A percentile compares a stretch with the other conserved stretches of the same genome.
phyloP scores from a whole-genome alignment of 2,329 filamentous ascomycete species.

The Talaromyces sp. region DNA sequence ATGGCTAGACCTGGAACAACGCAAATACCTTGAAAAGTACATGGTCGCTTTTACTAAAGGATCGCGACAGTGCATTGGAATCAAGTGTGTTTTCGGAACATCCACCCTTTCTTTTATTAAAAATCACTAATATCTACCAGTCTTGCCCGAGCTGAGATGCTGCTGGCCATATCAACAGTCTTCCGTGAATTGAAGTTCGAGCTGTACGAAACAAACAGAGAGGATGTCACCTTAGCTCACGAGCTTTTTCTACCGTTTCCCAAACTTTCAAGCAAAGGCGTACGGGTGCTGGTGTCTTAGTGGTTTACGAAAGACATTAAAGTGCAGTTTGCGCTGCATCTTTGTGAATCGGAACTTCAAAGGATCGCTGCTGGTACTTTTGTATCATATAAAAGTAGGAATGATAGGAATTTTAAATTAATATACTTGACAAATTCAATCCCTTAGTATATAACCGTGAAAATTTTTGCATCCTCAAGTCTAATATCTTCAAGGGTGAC shows the following conservation, averaged over 20 bases:
- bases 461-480: no score
- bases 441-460: no score
- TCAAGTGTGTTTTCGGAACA: conserved; percentile 12
- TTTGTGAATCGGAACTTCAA: no score
- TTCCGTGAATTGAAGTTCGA: conserved; percentile 7
- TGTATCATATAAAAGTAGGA: no score
- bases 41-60: conserved; percentile 18
- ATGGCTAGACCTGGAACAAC: conserved; percentile 15
- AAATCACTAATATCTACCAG: not conserved
- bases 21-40: conserved; percentile 15
- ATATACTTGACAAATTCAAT: no score
- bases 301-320: not conserved
- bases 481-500: no score
- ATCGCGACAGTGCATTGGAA: conserved; percentile 16
- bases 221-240: conserved; percentile 7
- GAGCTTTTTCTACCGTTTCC: conserved; percentile 10
- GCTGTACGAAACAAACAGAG: conserved; percentile 7
- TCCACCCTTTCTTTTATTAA: not conserved
- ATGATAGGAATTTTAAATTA: no score
- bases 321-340: no score
- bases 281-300: conserved; percentile 2
- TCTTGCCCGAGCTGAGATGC: conserved; percentile 7
- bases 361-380: no score
- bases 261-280: conserved; percentile 5
- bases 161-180: conserved; percentile 5